Evolutionary conservation across 23 red algal species (phyloP).

Genomic region (Gracilaria gracilis): DNA sequence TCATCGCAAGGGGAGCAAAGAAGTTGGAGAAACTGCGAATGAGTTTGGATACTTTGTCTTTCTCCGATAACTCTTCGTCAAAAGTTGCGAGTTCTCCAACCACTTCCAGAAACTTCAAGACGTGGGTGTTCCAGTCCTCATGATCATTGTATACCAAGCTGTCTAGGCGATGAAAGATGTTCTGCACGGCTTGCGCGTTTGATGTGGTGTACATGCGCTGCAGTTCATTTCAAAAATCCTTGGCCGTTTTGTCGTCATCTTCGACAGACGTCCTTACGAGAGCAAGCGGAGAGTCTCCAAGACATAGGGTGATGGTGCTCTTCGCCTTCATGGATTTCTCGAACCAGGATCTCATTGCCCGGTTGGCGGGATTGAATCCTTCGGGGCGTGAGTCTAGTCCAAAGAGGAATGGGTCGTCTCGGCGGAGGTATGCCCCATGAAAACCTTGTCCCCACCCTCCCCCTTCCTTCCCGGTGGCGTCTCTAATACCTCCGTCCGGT

Average conservation of each 20-base stretch:
- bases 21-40: background rate
- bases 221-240: conserved; percentile 33
- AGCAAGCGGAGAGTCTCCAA: conserved; percentile 9
- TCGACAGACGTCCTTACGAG: conserved; percentile 3
- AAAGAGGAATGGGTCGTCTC: no score
- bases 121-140: conserved; percentile 29
- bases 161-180: conserved; percentile 4
- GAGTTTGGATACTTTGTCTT: conserved; percentile 34
- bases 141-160: conserved; percentile 1
- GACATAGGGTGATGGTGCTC: conserved; percentile 12
- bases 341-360: no score
- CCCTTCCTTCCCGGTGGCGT: no score
- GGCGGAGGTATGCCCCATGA: no score
- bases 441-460: no score
- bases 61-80: conserved; percentile 15
- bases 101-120: background rate
- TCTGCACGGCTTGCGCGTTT: conserved; percentile 6
- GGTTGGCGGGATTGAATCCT: no score
- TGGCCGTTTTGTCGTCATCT: no score
- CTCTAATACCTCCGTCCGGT: no score
- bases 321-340: no score
- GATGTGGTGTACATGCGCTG: background rate
- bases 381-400: no score
- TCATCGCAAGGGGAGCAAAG: conserved; percentile 27
- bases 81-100: conserved; percentile 7